These are phyloP conservation scores for Phytopythium cucurbitacearum DNA, from an alignment of 352 stramenopile species.

Conservation along the genomic window DNA sequence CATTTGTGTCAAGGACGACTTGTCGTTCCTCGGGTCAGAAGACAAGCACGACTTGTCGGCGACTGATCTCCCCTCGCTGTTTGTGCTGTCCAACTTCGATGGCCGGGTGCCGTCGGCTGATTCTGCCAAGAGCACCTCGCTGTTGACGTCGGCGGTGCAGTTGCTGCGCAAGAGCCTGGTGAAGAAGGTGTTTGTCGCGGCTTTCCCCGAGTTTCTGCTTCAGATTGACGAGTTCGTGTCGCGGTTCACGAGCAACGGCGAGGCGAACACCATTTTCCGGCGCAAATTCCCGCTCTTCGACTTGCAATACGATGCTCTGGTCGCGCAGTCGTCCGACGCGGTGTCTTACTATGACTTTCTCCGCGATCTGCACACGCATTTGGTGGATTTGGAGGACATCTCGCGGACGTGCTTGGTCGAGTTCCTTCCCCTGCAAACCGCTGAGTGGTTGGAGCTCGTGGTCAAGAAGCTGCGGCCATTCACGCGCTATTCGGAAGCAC, in stretches of 20 bases:
- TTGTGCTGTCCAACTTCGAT: conserved; percentile 52
- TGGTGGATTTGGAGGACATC: conserved; percentile 48
- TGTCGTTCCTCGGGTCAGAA: conserved; percentile 24
- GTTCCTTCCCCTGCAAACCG: conserved; percentile 25
- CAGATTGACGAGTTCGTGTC: conserved; percentile 51
- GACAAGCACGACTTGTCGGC: conserved; percentile 19
- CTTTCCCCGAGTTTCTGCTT: conserved; percentile 49
- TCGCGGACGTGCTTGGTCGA: conserved; percentile 45
- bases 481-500: conserved; percentile 61
- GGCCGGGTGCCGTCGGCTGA: conserved; percentile 31
- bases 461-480: conserved; percentile 79
- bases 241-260: conserved; percentile 28
- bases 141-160: conserved; percentile 55
- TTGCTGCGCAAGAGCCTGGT: conserved; percentile 49
- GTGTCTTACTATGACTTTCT: conserved; percentile 67
- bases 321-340: conserved; percentile 14
- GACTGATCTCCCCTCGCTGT: conserved; percentile 52
- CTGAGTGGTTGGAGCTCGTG: conserved; percentile 53
- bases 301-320: conserved; percentile 15
- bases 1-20: conserved; percentile 47
- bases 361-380: conserved; percentile 37
- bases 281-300: conserved; percentile 49
- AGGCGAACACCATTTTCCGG: conserved; percentile 32
- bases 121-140: conserved; percentile 38
- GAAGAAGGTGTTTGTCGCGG: conserved; percentile 40